These are phyloP conservation scores for Cordyceps militaris DNA, from an alignment of 2,329 filamentous ascomycete species.

Conservation along the genomic window DNA sequence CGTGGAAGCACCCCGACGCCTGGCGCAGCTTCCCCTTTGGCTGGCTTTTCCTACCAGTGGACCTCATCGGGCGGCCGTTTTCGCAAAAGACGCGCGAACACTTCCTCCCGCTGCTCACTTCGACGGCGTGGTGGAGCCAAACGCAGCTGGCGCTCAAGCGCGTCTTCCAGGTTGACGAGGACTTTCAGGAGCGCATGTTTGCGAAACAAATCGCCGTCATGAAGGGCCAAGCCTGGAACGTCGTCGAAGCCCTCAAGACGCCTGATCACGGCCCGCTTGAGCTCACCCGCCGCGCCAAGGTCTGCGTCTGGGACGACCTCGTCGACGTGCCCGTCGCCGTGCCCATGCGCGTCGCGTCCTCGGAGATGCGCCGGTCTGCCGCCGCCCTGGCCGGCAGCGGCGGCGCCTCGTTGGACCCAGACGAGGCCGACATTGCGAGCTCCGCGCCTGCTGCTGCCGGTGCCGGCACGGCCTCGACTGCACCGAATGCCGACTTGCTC, in stretches of 20 bases:
- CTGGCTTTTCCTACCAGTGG: conserved; percentile 95
- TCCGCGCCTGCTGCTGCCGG: conserved; percentile 26
- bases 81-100: conserved; percentile 89
- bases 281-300: conserved; percentile 79
- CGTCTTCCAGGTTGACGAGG: conserved; percentile 84
- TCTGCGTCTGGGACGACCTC: conserved; percentile 96
- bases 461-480: neutral
- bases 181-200: conserved; percentile 99
- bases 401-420: conserved; percentile 56
- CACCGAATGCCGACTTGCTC: conserved; percentile 59
- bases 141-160: conserved; percentile 80
- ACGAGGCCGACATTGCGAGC: conserved; percentile 82
- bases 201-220: conserved; percentile 97
- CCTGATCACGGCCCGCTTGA: conserved; percentile 89
- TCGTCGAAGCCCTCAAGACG: conserved; percentile 93
- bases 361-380: conserved; percentile 76
- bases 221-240: conserved; percentile 99
- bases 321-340: conserved; percentile 94
- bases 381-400: conserved; percentile 41
- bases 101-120: conserved; percentile 92
- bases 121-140: conserved; percentile 93
- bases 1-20: conserved; percentile 97
- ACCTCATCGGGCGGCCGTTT: conserved; percentile 91
- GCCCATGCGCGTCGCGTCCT: conserved; percentile 75
- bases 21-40: conserved; percentile 94